A percentile compares a stretch with the other conserved stretches of the same genome.
Conservation (phyloP, 2,329 filamentous ascomycete genomes). For the Sordariomycetes sp. region DNA sequence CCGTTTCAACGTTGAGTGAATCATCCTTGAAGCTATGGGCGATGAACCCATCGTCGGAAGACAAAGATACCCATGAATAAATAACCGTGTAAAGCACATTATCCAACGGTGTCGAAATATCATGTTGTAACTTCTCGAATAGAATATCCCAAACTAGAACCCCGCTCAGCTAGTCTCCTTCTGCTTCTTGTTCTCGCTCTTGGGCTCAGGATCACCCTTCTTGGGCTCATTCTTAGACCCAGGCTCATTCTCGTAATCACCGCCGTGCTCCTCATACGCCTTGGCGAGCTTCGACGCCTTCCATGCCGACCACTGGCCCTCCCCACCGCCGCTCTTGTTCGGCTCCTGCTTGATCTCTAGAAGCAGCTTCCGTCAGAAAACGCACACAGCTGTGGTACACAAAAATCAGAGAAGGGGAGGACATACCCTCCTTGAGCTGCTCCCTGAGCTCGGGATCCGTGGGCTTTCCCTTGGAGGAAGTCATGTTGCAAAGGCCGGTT, state of each 20-base stretch:
- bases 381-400: background rate
- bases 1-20: no score
- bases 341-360: constrained; percentile 30
- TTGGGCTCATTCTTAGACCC: constrained; percentile 27
- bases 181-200: constrained; percentile 14
- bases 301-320: constrained; percentile 17
- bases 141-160: background rate
- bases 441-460: constrained; percentile 29
- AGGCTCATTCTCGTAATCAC: constrained; percentile 28
- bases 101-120: background rate
- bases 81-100: no score
- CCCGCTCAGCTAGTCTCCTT: background rate
- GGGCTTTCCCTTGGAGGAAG: constrained; percentile 28
- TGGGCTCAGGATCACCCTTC: constrained; percentile 15
- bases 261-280: constrained; percentile 31
- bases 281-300: constrained; percentile 27
- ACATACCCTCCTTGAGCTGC: constrained; percentile 25
- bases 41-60: constrained; percentile 2
- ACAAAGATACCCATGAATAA: background rate
- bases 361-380: no score
- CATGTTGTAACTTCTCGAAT: background rate
- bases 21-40: constrained; percentile 13
- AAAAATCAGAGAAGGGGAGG: background rate
- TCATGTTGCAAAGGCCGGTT: constrained; percentile 14
- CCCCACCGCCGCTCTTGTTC: constrained; percentile 28